A percentile compares a stretch with the other conserved stretches of the same genome.
phyloP scores from a whole-genome alignment of 177 flowering plant species.

The Telopea speciosissima region DNA sequence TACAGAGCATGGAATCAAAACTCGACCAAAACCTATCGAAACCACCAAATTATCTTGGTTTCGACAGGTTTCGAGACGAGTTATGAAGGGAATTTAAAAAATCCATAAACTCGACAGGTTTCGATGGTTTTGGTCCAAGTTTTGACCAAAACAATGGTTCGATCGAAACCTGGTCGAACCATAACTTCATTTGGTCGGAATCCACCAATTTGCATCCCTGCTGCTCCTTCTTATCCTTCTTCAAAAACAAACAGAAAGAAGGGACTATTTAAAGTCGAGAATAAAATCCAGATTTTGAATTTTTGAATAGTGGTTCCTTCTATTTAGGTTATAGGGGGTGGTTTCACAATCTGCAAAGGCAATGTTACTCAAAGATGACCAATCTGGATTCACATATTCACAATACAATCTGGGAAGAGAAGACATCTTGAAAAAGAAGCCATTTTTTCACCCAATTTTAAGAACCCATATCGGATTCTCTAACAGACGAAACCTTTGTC shows the following conservation, averaged over 20 bases:
- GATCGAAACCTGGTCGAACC: no score
- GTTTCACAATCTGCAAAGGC: neutral
- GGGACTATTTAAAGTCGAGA: constrained; percentile 1
- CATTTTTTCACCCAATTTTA: neutral
- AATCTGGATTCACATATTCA: neutral
- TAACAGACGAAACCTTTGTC: constrained; percentile 8
- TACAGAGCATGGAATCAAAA: no score
- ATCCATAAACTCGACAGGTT: no score
- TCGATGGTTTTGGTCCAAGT: no score
- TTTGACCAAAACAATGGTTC: no score
- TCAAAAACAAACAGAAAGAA: constrained; percentile 10
- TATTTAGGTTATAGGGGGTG: constrained; percentile 7
- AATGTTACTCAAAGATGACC: neutral
- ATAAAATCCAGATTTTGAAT: constrained; percentile 18
- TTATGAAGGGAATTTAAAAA: no score
- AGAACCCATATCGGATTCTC: constrained; percentile 15
- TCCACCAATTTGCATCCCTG: constrained; percentile 26
- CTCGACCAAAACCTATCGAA: no score
- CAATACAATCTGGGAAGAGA: neutral
- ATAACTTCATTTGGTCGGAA: constrained; percentile 30
- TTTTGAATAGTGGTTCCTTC: constrained; percentile 10
- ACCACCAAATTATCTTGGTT: no score
- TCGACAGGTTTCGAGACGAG: no score
- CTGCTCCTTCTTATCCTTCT: constrained; percentile 45
- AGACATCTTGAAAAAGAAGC: neutral